Conservation (phyloP, 305 asterid species). For the Ajuga reptans region DNA sequence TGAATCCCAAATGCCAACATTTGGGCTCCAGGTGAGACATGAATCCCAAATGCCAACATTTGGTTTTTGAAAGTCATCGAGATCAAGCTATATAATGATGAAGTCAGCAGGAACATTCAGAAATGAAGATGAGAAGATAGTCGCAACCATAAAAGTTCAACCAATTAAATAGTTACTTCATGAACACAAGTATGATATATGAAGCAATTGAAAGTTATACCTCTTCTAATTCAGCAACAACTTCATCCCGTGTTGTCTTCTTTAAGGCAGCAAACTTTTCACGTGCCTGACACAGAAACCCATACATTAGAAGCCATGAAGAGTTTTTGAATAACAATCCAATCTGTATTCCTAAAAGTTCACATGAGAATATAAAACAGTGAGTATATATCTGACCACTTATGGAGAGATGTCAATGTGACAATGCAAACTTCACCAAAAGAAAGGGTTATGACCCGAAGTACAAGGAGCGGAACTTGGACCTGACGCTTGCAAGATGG, state of each 20-base stretch:
- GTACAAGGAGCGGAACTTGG: no score
- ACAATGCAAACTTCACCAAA: not conserved
- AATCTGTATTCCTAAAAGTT: not conserved
- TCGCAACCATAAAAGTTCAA: slow-evolving; percentile 9
- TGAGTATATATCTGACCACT: not conserved
- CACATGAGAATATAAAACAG: not conserved
- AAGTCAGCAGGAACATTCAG: not conserved
- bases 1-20: not conserved
- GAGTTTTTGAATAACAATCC: not conserved
- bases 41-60: not conserved
- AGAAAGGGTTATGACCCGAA: not conserved
- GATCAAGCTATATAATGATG: slow-evolving; percentile 7
- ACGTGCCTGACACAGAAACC: slow-evolving; percentile 59
- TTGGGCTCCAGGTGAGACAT: slow-evolving; percentile 12
- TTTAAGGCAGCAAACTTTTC: slow-evolving; percentile 80
- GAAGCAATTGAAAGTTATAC: slow-evolving; percentile 34
- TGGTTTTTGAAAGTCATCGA: not conserved
- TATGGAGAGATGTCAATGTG: no score
- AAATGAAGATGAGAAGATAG: not conserved
- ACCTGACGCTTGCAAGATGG: no score
- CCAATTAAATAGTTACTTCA: not conserved
- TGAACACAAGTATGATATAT: not conserved
- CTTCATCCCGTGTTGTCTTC: slow-evolving; percentile 79
- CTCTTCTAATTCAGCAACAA: slow-evolving; percentile 88
- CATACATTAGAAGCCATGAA: slow-evolving; percentile 11